Base-by-base conservation (phyloP, 2,329 filamentous ascomycete genomes). In the Aspergillus quadrilineatus region DNA sequence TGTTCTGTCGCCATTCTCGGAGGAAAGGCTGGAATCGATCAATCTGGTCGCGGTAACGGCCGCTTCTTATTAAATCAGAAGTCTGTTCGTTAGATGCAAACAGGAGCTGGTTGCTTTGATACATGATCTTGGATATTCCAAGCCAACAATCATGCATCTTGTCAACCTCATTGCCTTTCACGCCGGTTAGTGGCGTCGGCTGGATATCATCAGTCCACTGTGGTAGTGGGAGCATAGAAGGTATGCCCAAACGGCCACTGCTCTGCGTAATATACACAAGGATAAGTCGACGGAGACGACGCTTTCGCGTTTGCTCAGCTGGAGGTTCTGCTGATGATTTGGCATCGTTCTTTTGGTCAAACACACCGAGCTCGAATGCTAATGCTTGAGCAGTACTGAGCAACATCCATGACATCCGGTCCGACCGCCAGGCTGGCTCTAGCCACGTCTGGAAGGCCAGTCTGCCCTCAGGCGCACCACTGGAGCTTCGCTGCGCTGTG, bases 341-440 rank as follows among this genome's bases (percentile, higher is more conserved):
- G 73, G 65, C 85, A 70, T 92, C 89, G 56, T 89, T 90, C 62
- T 92, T 90, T 57, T 92, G 86, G 64, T 97, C 94, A 65, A 97
- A 99, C 2, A 99, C 91, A 9, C 94, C 94, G 32, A 99, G 85
- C 73, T 99, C 94, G 64, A 96, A 96, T 0, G 90, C 91, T 37
- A 97, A 79, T 1, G 92, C 89, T 79, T 93, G 89, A 12, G 91
- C 92, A 37, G 92, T 95, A 68, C 91, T 95, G 30, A 97, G 82
- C 12, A 97, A 79, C 91, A 97, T 97, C 93, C 93, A 97, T 69
- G 90, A 96, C 90, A 97, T 96, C 53, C 92, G 89, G 68, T 97
- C 93, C 62, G 89, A 91, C 65, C 93, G 84, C 91, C 93, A 97
- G 7, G 91, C 93, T 2, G 94, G 94, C 72, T 99, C 94, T 4